Evolutionary conservation across 2,329 filamentous ascomycete genomes (phyloP), one percentile per base, ranked within the genome.

Genomic region (Apiospora aurea): DNA sequence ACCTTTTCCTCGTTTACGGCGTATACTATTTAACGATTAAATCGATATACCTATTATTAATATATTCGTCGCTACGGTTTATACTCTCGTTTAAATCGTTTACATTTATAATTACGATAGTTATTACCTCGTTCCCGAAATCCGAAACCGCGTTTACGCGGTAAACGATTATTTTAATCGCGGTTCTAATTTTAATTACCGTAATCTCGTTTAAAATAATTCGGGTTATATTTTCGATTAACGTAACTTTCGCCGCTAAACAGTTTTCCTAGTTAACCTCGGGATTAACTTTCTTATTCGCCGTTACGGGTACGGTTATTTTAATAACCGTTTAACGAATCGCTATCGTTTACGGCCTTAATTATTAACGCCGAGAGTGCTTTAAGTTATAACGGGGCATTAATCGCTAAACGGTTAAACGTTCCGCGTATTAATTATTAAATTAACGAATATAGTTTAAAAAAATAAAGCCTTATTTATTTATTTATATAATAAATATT

Each of bases 401-500:
- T 10, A 61, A 61, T 29, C 4, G 8, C 26, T 3, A 29, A 29
- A 4, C 14, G 10, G 34, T 13, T n/a, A 26, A 61, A 13, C 26
- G 26, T 26, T 4, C 4, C 7, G 10, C 14, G 26, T 61, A 61
- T 26, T 10, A 61, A 34, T 14, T 61, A 61, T 18, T 1, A 61
- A 13, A 26, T 34, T 61, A 26, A 61, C 10, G 7, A 61, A 10
- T 34, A 26, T 34, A 26, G 11, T 29, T 61, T 13, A 7, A 29
- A 5, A 26, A 26, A 26, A n/a, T 14, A 61, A 61, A 8, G 7
- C 7, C 0, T 6, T 6, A 6, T 46, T 46, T 18, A 18, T 46
- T 46, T 46, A 61, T 61, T 61, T 61, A 61, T 61, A 26, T 61
- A 61, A 29, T 61, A 61, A 26, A 61, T 26, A 61, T 8, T 61